Evolutionary conservation across 2,329 filamentous ascomycete species (phyloP).

Genomic region (Blastomyces emzantsi): DNA sequence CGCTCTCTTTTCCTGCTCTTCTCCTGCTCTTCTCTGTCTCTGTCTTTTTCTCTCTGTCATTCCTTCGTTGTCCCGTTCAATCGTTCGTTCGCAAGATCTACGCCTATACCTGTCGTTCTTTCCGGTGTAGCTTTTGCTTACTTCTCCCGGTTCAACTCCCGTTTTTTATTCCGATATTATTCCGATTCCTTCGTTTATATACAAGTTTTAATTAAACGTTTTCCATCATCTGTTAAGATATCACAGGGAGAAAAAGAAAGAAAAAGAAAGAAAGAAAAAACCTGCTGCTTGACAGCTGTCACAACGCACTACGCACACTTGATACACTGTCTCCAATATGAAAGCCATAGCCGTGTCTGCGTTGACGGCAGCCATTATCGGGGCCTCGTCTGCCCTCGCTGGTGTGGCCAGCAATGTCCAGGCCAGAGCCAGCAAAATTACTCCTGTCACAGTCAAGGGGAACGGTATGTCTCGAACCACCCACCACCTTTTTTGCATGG

Average conservation of each 20-base stretch:
- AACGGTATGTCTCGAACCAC: constrained; percentile 39
- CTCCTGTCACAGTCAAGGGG: constrained; percentile 53
- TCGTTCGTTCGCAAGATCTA: constrained; percentile 6
- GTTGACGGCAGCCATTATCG: constrained; percentile 40
- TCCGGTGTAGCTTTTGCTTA: constrained; percentile 14
- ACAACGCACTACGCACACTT: not conserved
- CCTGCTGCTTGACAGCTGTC: not conserved
- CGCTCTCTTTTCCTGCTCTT: no score
- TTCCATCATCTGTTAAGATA: constrained; percentile 4
- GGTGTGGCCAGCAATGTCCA: constrained; percentile 34
- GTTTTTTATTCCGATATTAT: constrained; percentile 17
- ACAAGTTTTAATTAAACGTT: constrained; percentile 7
- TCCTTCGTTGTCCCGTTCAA: not conserved
- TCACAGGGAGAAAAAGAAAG: no score
- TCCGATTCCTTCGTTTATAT: constrained; percentile 16
- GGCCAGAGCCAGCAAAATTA: constrained; percentile 39
- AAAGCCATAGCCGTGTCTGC: constrained; percentile 43
- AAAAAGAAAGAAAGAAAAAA: not conserved
- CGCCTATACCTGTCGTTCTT: constrained; percentile 19
- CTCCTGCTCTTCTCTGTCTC: not conserved
- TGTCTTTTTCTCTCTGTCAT: not conserved
- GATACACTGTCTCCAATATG: constrained; percentile 35
- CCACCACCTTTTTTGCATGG: not conserved
- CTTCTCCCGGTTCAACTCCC: constrained; percentile 20
- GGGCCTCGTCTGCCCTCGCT: constrained; percentile 40